Percentiles rank a stretch among this genome's conserved stretches.
Evolutionary conservation across 805 yeast genomes (phyloP).

Genomic region (Candida boleticola): DNA sequence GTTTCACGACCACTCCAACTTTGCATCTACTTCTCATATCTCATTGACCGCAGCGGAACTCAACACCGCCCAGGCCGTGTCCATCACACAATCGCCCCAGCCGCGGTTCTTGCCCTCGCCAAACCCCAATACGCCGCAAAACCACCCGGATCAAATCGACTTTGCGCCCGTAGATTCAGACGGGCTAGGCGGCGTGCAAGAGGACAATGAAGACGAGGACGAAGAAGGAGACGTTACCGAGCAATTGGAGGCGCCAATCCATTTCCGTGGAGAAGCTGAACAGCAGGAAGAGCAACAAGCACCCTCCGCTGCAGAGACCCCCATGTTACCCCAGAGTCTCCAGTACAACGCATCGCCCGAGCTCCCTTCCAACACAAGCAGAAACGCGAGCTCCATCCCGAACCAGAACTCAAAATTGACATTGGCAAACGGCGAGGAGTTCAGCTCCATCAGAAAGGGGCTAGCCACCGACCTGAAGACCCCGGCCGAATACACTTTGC

Average conservation of each 20-base stretch:
- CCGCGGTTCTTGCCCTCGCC: not conserved
- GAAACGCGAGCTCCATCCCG: not conserved
- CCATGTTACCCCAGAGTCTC: not conserved
- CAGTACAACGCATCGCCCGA: not conserved
- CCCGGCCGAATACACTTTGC: constrained; percentile 88
- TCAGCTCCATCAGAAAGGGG: constrained; percentile 25
- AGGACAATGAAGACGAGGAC: not conserved
- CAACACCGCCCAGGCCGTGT: constrained; percentile 3
- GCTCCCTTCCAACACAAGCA: not conserved
- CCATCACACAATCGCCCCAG: not conserved
- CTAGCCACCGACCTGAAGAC: constrained; percentile 59
- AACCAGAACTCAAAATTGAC: not conserved
- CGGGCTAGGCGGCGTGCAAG: not conserved
- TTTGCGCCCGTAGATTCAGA: not conserved
- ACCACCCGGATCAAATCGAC: not conserved
- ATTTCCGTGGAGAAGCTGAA: not conserved
- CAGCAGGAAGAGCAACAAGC: not conserved
- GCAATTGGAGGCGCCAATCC: not conserved
- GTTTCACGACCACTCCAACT: not conserved
- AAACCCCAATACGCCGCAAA: not conserved
- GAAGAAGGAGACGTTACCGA: not conserved
- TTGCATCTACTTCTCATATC: not conserved
- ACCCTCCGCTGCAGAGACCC: not conserved
- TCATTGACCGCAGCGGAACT: not conserved
- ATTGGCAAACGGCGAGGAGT: not conserved